Conservation (phyloP, 192 early-diverging fungal species). For the Backusella sp. region DNA sequence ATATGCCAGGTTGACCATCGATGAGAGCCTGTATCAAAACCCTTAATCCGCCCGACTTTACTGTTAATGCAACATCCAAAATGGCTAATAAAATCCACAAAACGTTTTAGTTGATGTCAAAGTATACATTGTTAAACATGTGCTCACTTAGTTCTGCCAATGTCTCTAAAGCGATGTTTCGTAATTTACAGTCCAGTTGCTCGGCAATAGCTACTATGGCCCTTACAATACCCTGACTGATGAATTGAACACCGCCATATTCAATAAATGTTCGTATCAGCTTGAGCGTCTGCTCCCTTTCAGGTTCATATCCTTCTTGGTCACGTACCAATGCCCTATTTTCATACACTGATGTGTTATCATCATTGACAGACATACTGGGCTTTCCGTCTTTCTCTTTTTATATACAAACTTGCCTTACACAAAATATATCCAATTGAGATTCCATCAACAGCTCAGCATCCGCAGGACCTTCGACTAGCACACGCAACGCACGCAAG, state of each 20-base stretch:
- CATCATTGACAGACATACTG: background rate
- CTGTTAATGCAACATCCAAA: slow-evolving; percentile 43
- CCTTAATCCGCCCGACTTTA: slow-evolving; percentile 66
- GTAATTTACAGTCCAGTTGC: slow-evolving; percentile 71
- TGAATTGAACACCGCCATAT: slow-evolving; percentile 54
- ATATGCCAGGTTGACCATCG: slow-evolving; percentile 61
- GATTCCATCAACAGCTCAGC: slow-evolving; percentile 44
- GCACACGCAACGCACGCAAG: slow-evolving; percentile 61
- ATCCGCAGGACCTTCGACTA: slow-evolving; percentile 44
- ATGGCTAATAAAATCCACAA: slow-evolving; percentile 20
- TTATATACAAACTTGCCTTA: slow-evolving; percentile 49
- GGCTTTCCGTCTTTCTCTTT: background rate
- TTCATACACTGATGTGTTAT: background rate
- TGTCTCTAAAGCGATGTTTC: slow-evolving; percentile 73
- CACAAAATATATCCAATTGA: slow-evolving; percentile 72
- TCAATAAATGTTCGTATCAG: slow-evolving; percentile 70
- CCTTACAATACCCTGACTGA: slow-evolving; percentile 66
- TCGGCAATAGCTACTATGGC: slow-evolving; percentile 76
- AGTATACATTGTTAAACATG: background rate
- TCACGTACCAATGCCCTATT: slow-evolving; percentile 55
- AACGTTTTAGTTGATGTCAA: background rate
- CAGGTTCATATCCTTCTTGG: slow-evolving; percentile 59
- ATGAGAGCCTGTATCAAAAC: slow-evolving; percentile 63
- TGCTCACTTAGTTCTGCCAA: slow-evolving; percentile 73
- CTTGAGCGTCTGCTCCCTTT: slow-evolving; percentile 78